phyloP scores from a whole-genome alignment of 192 early-diverging fungal genomes.

The Allomyces javanicus region DNA sequence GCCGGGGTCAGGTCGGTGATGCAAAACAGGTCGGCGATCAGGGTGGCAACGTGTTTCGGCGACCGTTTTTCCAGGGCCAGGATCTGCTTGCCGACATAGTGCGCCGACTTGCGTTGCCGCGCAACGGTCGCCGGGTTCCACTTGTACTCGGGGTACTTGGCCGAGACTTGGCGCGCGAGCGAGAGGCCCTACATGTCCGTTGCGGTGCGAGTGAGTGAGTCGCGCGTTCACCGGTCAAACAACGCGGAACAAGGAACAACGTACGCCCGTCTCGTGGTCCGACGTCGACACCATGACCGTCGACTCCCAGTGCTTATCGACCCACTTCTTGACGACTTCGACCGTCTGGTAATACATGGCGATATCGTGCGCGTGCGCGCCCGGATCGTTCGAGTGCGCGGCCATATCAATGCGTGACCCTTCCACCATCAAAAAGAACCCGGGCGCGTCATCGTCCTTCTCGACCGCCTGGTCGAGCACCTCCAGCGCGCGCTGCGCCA shows the following conservation, averaged over 20 bases:
- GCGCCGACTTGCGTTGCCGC: slow-evolving; percentile 48
- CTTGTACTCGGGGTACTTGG: slow-evolving; percentile 65
- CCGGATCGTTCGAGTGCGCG: slow-evolving; percentile 83
- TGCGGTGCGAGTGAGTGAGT: too few relatives aligned
- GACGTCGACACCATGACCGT: slow-evolving; percentile 76
- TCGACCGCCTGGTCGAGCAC: slow-evolving; percentile 37
- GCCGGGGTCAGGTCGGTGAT: slow-evolving; percentile 44
- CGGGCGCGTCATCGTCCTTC: slow-evolving; percentile 24
- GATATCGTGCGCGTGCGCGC: slow-evolving; percentile 79
- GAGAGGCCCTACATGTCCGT: slow-evolving; percentile 36
- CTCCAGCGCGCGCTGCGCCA: slow-evolving; percentile 62
- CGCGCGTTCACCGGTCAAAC: too few relatives aligned
- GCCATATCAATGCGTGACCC: slow-evolving; percentile 94
- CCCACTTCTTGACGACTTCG: slow-evolving; percentile 47
- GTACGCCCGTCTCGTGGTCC: slow-evolving; percentile 86
- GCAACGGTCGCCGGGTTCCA: slow-evolving; percentile 59
- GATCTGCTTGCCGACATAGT: slow-evolving; percentile 26
- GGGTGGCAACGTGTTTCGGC: slow-evolving; percentile 20
- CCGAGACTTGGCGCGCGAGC: slow-evolving; percentile 47
- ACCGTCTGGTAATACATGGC: slow-evolving; percentile 70
- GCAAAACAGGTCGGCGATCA: slow-evolving; percentile 50
- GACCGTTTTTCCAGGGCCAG: slow-evolving; percentile 5
- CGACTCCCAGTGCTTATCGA: slow-evolving; percentile 48
- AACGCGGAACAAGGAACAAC: too few relatives aligned
- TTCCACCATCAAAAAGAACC: slow-evolving; percentile 96